phyloP scores from a whole-genome alignment of 2,329 filamentous ascomycete genomes.

The Nemania bipapillata region DNA sequence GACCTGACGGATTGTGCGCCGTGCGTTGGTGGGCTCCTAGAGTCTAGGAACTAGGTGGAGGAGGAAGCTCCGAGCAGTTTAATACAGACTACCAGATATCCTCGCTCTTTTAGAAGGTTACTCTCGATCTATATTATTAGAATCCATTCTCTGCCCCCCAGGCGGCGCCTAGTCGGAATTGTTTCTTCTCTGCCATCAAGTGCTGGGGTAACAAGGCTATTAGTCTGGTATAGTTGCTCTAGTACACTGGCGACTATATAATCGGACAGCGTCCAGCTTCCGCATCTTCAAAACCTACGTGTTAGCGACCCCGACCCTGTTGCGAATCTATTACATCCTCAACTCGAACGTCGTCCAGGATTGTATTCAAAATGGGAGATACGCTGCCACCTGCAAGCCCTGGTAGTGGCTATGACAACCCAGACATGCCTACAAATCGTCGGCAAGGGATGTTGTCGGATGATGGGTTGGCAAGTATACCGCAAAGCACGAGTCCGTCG shows the following conservation, averaged over 20 bases:
- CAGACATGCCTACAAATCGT: slow-evolving; percentile 39
- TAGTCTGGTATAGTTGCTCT: slow-evolving; percentile 11
- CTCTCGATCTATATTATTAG: slow-evolving; percentile 5
- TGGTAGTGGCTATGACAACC: slow-evolving; percentile 47
- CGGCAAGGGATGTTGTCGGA: slow-evolving; percentile 40
- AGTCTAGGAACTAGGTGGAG: slow-evolving; percentile 15
- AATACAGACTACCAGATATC: slow-evolving; percentile 18
- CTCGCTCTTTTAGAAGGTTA: slow-evolving; percentile 1
- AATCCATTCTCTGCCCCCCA: neutral
- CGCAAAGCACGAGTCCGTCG: slow-evolving; percentile 40
- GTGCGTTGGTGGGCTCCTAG: slow-evolving; percentile 36
- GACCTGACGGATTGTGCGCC: slow-evolving; percentile 17
- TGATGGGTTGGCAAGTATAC: slow-evolving; percentile 41
- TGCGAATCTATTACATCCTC: slow-evolving; percentile 12
- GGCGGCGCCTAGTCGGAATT: neutral
- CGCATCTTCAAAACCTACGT: slow-evolving; percentile 11
- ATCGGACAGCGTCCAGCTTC: slow-evolving; percentile 14
- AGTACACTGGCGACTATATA: slow-evolving; percentile 18
- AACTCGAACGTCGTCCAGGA: slow-evolving; percentile 5
- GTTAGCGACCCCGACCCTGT: slow-evolving; percentile 21
- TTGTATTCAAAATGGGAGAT: slow-evolving; percentile 52
- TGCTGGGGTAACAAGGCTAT: slow-evolving; percentile 15
- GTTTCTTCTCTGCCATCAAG: neutral
- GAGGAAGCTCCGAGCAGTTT: slow-evolving; percentile 20
- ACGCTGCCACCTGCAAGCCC: slow-evolving; percentile 47